Evolutionary conservation across 306 rosid genomes (phyloP).

Genomic region (Sesbania bispinosa): DNA sequence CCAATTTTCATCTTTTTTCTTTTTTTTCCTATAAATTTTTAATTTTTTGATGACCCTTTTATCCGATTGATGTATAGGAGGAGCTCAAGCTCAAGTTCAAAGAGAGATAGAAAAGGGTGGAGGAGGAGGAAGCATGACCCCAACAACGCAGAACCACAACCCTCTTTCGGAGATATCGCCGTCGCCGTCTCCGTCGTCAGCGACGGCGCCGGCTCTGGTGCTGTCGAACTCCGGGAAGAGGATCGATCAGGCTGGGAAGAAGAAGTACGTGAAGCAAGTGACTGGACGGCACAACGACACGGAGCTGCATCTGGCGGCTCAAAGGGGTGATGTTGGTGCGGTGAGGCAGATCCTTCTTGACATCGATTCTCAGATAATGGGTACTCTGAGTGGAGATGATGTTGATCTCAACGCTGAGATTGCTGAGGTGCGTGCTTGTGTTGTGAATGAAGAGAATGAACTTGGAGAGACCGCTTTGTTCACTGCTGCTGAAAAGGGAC

Average conservation of each 20-base stretch:
- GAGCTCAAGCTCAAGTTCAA: constrained; percentile 49
- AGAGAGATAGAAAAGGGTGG: constrained; percentile 41
- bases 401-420: constrained; percentile 61
- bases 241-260: constrained; percentile 92
- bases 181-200: constrained; percentile 76
- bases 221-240: constrained; percentile 95
- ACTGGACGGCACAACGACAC: constrained; percentile 97
- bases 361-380: constrained; percentile 73
- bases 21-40: not conserved
- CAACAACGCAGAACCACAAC: constrained; percentile 40
- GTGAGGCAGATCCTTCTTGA: constrained; percentile 80
- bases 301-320: constrained; percentile 95
- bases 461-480: constrained; percentile 81
- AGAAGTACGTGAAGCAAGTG: constrained; percentile 97
- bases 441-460: constrained; percentile 89
- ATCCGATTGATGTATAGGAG: constrained; percentile 9
- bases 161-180: constrained; percentile 47
- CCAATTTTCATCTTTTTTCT: no score
- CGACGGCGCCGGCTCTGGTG: constrained; percentile 90
- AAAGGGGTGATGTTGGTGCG: constrained; percentile 83
- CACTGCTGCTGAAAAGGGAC: constrained; percentile 89
- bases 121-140: constrained; percentile 15
- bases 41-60: constrained; percentile 19
- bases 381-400: constrained; percentile 45
- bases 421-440: constrained; percentile 81